These are phyloP conservation scores for Salvia miltiorrhiza DNA, from an alignment of 257 asterid genomes.

Conservation along the genomic window DNA sequence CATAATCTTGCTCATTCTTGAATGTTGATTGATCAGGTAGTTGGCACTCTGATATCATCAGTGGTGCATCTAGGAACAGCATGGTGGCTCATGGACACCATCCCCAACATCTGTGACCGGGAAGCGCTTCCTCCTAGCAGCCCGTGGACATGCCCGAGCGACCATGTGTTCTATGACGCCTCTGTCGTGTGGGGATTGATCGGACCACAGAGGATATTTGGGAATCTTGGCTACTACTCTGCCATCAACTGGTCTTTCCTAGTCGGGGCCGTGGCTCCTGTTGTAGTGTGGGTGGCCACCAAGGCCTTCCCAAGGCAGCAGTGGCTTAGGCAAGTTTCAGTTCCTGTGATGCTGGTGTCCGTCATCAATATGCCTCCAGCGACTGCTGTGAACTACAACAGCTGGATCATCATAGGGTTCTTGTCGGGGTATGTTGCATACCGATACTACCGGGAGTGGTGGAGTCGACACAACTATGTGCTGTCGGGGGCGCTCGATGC, in stretches of 20 bases:
- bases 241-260: conserved; percentile 73
- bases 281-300: conserved; percentile 57
- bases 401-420: conserved; percentile 80
- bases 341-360: conserved; percentile 70
- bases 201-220: conserved; percentile 74
- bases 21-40: conserved; percentile 44
- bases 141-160: conserved; percentile 92
- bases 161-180: conserved; percentile 85
- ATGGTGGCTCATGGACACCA: conserved; percentile 89
- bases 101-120: conserved; percentile 79
- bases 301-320: conserved; percentile 56
- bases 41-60: conserved; percentile 75
- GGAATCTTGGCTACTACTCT: conserved; percentile 71
- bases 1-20: neutral
- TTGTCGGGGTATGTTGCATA: conserved; percentile 67
- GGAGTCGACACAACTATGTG: conserved; percentile 80
- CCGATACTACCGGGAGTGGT: conserved; percentile 62
- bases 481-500: conserved; percentile 91
- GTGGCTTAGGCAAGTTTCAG: conserved; percentile 54
- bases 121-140: conserved; percentile 59
- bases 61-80: conserved; percentile 79
- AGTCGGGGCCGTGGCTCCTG: conserved; percentile 69
- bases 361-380: conserved; percentile 85
- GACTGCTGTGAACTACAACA: conserved; percentile 77
- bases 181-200: conserved; percentile 86